A percentile compares a stretch with the other conserved stretches of the same genome.
Conservation (phyloP, 495 filamentous ascomycete genomes). For the Gamarada debralockiae region DNA sequence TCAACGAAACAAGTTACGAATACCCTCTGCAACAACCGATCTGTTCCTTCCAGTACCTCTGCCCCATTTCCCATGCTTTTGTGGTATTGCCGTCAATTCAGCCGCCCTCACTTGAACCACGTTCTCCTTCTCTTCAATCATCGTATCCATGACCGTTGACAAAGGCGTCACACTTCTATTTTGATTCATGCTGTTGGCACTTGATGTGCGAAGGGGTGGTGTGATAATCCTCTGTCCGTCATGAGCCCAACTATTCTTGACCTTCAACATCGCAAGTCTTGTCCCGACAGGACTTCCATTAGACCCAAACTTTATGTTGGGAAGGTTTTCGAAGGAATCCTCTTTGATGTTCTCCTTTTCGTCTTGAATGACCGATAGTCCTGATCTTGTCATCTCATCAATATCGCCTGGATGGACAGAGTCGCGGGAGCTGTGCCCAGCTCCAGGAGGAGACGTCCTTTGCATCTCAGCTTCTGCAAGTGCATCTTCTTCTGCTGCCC, state of each 20-base stretch:
- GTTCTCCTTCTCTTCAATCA: constrained; percentile 17
- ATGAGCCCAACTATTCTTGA: constrained; percentile 15
- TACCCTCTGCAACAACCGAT: constrained; percentile 11
- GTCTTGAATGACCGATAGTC: constrained; percentile 22
- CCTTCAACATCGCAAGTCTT: constrained; percentile 12
- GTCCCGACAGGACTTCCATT: constrained; percentile 13
- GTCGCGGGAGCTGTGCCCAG: constrained; percentile 1
- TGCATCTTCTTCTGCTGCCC: constrained; percentile 13
- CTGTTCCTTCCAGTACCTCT: constrained; percentile 12
- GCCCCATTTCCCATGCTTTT: constrained; percentile 10
- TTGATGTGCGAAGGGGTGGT: constrained; percentile 24
- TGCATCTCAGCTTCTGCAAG: constrained; percentile 2
- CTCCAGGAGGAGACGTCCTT: not conserved
- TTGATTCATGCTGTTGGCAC: constrained; percentile 21
- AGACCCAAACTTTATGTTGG: not conserved
- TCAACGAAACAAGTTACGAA: constrained; percentile 23
- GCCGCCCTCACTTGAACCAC: not conserved
- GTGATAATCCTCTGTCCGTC: constrained; percentile 24
- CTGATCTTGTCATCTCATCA: constrained; percentile 9
- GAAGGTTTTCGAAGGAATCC: constrained; percentile 9
- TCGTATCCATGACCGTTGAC: constrained; percentile 7
- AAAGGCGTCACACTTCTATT: constrained; percentile 1
- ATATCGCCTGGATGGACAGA: not conserved
- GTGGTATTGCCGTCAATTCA: not conserved
- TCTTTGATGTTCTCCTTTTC: constrained; percentile 15